phyloP scores from a whole-genome alignment of 2,329 filamentous ascomycete species.

The Capronia coronata region DNA sequence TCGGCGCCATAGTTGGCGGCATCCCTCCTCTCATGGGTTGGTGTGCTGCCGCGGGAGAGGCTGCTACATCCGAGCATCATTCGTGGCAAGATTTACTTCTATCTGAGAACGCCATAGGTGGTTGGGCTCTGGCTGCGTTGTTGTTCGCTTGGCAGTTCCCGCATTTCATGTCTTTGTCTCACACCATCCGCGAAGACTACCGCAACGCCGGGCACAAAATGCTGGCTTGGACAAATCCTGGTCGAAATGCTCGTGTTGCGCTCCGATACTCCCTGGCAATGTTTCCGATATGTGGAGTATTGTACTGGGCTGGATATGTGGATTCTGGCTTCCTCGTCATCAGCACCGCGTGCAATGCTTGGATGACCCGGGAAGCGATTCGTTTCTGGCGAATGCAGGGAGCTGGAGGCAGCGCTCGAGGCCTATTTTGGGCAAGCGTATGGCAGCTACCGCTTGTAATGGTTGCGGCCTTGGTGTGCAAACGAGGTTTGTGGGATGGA shows the following conservation, averaged over 20 bases:
- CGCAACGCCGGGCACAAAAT: slow-evolving; percentile 59
- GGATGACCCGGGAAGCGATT: slow-evolving; percentile 74
- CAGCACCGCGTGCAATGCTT: slow-evolving; percentile 74
- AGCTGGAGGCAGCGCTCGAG: slow-evolving; percentile 69
- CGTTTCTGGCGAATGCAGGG: slow-evolving; percentile 75
- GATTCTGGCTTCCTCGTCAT: slow-evolving; percentile 78
- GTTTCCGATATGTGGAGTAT: slow-evolving; percentile 73
- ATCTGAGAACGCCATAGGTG: slow-evolving; percentile 62
- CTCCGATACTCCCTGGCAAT: slow-evolving; percentile 79
- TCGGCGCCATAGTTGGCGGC: slow-evolving; percentile 83
- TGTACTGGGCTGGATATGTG: slow-evolving; percentile 74
- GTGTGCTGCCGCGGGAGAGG: slow-evolving; percentile 88
- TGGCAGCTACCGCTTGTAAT: slow-evolving; percentile 90
- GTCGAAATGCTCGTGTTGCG: slow-evolving; percentile 77
- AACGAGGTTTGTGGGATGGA: slow-evolving; percentile 83
- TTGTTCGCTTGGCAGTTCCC: slow-evolving; percentile 97
- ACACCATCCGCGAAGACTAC: slow-evolving; percentile 86
- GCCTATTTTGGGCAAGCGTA: slow-evolving; percentile 93
- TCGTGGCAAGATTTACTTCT: slow-evolving; percentile 74
- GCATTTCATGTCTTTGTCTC: slow-evolving; percentile 92
- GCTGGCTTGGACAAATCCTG: slow-evolving; percentile 83
- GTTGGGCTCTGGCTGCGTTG: slow-evolving; percentile 79
- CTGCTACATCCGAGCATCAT: slow-evolving; percentile 62
- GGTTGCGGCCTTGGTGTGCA: slow-evolving; percentile 83
- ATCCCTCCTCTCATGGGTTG: slow-evolving; percentile 97